Evolutionary conservation across 2,329 filamentous ascomycete genomes (phyloP).

Genomic region (Chrysoporthe austroafricana): DNA sequence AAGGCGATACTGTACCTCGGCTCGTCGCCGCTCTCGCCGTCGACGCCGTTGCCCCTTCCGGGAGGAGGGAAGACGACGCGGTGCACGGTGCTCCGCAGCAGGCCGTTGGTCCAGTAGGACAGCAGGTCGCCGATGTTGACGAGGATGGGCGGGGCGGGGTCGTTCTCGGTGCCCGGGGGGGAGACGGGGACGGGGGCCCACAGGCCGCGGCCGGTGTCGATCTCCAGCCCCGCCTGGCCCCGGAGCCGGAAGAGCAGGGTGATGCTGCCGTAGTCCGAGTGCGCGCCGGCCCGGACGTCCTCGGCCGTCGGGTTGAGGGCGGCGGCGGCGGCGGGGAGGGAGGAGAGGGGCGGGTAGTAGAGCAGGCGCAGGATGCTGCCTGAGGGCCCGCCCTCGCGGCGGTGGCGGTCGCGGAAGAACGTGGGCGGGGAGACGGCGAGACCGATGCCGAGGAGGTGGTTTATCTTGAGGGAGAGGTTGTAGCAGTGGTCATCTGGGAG

Average conservation of each 20-base stretch:
- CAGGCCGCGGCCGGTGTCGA: conserved; percentile 56
- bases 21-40: conserved; percentile 52
- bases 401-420: conserved; percentile 61
- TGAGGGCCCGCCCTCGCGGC: conserved; percentile 48
- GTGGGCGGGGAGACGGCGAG: conserved; percentile 61
- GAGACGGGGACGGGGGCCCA: conserved; percentile 68
- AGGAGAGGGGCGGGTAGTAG: conserved; percentile 65
- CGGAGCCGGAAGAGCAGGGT: conserved; percentile 83
- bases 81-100: conserved; percentile 87
- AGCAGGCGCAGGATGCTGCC: conserved; percentile 71
- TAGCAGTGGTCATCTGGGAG: conserved; percentile 26
- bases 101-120: conserved; percentile 87
- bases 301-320: conserved; percentile 44
- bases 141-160: conserved; percentile 73
- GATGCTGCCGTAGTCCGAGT: conserved; percentile 81
- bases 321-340: conserved; percentile 30
- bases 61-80: conserved; percentile 74
- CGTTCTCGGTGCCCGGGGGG: conserved; percentile 62
- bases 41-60: conserved; percentile 39
- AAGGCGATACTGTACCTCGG: conserved; percentile 69
- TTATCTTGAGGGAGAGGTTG: conserved; percentile 45
- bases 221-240: conserved; percentile 85
- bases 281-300: conserved; percentile 86
- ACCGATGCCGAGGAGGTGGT: conserved; percentile 78
- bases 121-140: conserved; percentile 74